Evolutionary conservation across 305 asterid species (phyloP), one percentile per base, ranked within the genome.

Genomic region (Rubia balearica): DNA sequence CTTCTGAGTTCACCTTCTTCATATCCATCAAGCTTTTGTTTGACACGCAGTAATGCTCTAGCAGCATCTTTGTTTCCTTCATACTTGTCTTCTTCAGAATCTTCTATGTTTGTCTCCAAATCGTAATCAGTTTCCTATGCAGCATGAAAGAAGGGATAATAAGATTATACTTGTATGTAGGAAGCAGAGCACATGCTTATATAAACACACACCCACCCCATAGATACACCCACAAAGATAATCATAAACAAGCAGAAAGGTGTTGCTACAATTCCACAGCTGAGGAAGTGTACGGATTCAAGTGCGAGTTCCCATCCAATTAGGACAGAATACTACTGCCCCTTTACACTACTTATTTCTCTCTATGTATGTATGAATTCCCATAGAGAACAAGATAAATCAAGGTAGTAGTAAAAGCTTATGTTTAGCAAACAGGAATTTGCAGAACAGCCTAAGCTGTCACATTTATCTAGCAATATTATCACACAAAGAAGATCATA

Each of bases 1-100:
- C 98, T 94, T 82, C 96, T 91, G 91, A 94, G 86, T 87, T 94
- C 98, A 64, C 98, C 96, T 71, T 89, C 98, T 88, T 94, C 98
- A 75, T 91, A 91, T 72, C 98, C 98, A 85, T 94, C 98, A 76
- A 94, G 88, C 89, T 94, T 94, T 82, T 94, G 98, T 81, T 94
- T 94, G 71, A 94, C 96, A 36, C 97, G 97, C 84, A 94, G 74
- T 81, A 94, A 82, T 74, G 98, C 96, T 81, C 98, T 86, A 24
- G 97, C 95, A 55, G 97, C 97, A 82, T 94, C 98, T 83, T 91
- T 91, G 74, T 94, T 94, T 74, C 98, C 98, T 83, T 88, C 95
- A 74, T 85, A 86, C 72, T 75, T 91, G 67, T 89, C 96, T 74
- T 85, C 93, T 64, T 81, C 89, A 2, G 97, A 88, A 65, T 77